phyloP scores from a whole-genome alignment of 2,329 filamentous ascomycete species.

The Raffaelea albimanens region DNA sequence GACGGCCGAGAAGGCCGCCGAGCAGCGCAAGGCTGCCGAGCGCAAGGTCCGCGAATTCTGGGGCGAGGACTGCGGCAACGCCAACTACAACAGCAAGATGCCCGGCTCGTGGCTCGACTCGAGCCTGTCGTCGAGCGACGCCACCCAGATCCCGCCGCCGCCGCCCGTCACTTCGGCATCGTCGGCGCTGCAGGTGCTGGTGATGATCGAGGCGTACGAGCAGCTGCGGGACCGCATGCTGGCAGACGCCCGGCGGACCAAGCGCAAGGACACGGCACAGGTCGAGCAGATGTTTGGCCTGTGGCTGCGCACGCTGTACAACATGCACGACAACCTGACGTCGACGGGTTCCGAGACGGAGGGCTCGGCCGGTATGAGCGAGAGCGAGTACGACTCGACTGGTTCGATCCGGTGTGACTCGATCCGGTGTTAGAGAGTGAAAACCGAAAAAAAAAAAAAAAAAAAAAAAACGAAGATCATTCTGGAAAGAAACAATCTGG shows the following conservation, averaged over 20 bases:
- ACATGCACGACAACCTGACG: conserved; percentile 31
- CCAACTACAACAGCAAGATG: neutral
- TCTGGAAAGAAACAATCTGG: conserved; percentile 3
- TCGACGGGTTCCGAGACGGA: conserved; percentile 15
- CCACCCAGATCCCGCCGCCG: conserved; percentile 11
- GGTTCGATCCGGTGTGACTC: too few species aligned
- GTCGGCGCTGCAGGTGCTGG: conserved; percentile 40
- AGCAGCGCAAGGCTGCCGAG: neutral
- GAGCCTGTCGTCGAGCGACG: neutral
- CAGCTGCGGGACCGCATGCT: conserved; percentile 36
- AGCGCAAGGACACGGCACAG: conserved; percentile 20
- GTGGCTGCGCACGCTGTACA: conserved; percentile 40
- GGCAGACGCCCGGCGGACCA: conserved; percentile 14
- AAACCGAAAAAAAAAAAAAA: too few species aligned
- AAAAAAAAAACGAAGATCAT: conserved; percentile 8
- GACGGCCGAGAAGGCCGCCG: neutral
- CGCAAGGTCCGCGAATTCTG: too few species aligned
- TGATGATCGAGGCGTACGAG: conserved; percentile 52
- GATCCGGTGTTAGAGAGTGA: too few species aligned
- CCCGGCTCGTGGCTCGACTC: neutral
- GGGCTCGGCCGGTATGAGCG: conserved; percentile 13
- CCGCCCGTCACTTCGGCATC: conserved; percentile 19
- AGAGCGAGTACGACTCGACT: conserved; percentile 24
- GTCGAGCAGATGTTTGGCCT: conserved; percentile 36
- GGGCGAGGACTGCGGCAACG: neutral